Conservation (phyloP, 2,329 filamentous ascomycete genomes). For the Calonectria leucothoes region DNA sequence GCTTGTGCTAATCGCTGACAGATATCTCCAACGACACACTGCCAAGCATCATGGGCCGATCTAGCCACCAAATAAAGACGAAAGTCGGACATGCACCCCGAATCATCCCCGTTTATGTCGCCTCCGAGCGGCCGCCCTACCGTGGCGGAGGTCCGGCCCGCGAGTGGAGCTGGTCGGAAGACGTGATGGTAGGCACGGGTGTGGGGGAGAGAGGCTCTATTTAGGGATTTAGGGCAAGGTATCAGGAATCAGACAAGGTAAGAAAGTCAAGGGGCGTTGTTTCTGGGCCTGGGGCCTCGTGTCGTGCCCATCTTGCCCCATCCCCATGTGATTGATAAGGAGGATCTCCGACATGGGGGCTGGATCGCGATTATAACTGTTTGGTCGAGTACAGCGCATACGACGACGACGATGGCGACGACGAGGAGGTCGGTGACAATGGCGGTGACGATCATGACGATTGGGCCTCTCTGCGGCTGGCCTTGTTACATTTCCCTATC, state of each 20-base stretch:
- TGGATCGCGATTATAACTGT: background rate
- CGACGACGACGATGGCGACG: background rate
- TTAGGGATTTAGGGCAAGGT: slow-evolving; percentile 37
- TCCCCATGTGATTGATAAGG: slow-evolving; percentile 30
- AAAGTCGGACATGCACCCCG: slow-evolving; percentile 25
- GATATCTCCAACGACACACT: slow-evolving; percentile 16
- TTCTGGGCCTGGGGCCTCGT: slow-evolving; percentile 32
- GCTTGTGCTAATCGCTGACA: slow-evolving; percentile 24
- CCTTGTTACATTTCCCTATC: background rate
- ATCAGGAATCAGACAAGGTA: slow-evolving; percentile 34
- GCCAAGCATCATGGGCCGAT: slow-evolving; percentile 18
- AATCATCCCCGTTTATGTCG: slow-evolving; percentile 24
- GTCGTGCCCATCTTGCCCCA: slow-evolving; percentile 25
- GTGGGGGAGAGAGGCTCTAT: slow-evolving; percentile 37
- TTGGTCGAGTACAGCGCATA: background rate
- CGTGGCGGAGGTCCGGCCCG: slow-evolving; percentile 35
- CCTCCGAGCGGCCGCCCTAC: slow-evolving; percentile 35
- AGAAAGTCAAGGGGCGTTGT: slow-evolving; percentile 28
- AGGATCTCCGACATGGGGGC: background rate
- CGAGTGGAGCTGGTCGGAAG: slow-evolving; percentile 35
- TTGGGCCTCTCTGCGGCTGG: background rate
- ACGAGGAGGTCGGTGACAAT: background rate
- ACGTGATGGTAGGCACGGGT: slow-evolving; percentile 18
- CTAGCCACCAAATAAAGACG: background rate
- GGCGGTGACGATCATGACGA: slow-evolving; percentile 2